Conservation (phyloP, 192 early-diverging fungal genomes). For the Gigaspora rosea region DNA sequence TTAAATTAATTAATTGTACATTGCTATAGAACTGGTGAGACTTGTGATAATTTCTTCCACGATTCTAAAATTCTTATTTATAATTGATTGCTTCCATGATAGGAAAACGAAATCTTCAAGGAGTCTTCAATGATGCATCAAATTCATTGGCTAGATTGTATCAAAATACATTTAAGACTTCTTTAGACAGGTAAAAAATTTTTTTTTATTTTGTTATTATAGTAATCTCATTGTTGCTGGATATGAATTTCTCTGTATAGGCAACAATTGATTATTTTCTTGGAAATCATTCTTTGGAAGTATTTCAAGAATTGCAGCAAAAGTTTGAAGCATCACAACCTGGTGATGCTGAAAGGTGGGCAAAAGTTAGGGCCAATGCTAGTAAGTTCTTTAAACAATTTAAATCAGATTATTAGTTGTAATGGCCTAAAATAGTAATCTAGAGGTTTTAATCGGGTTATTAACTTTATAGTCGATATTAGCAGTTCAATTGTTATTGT, state of each 20-base stretch:
- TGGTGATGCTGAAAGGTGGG: slow-evolving; percentile 39
- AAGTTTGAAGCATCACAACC: slow-evolving; percentile 42
- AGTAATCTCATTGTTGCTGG: background rate
- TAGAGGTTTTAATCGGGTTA: no score
- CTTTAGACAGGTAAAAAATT: slow-evolving; percentile 52
- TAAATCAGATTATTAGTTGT: no score
- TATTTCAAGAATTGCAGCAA: slow-evolving; percentile 41
- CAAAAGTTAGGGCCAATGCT: slow-evolving; percentile 46
- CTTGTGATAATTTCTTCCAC: background rate
- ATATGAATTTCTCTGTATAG: background rate
- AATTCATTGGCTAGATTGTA: slow-evolving; percentile 76
- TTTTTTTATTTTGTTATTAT: background rate
- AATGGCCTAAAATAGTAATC: no score
- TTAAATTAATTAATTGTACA: background rate
- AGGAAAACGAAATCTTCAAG: slow-evolving; percentile 71
- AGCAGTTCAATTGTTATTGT: slow-evolving; percentile 65
- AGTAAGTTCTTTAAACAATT: slow-evolving; percentile 32
- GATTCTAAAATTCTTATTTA: slow-evolving; percentile 2
- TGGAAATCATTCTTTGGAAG: slow-evolving; percentile 37
- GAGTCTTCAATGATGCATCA: slow-evolving; percentile 73
- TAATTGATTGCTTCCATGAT: slow-evolving; percentile 26
- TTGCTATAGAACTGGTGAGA: background rate
- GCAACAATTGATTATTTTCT: slow-evolving; percentile 58
- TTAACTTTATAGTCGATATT: slow-evolving; percentile 41
- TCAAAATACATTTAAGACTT: slow-evolving; percentile 74